Base-by-base conservation (phyloP, 345 rosid species). In the Tarenaya hassleriana region DNA sequence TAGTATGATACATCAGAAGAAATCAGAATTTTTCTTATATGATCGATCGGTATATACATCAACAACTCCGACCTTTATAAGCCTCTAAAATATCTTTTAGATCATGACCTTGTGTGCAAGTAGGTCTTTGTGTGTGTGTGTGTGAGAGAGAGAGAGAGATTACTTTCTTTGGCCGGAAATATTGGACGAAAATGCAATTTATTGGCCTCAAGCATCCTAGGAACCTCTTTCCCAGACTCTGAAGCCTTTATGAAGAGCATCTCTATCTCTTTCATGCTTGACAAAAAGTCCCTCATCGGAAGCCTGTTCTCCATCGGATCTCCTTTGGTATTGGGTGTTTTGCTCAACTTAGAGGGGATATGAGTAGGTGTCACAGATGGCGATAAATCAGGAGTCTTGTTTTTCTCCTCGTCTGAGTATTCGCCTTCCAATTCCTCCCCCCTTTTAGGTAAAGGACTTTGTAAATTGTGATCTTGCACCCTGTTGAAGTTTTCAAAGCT, bases 261-360 rank as follows among this genome's bases (percentile, higher is more conserved):
- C 60, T 83, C 98, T 41, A 88, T 81, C 50, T 88, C 95, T 62
- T 75, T 88, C 69, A 92, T 77, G 73, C 94, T 84, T 39, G 81
- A 78, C 59, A 83, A 13, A 69, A 92, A 85, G 67, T 92, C 95
- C 70, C 81, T 83, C 6, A 86, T 72, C 49, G 84, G 29, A 73
- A 76, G 64, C 64, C 72, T 79, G 70, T 67, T 81, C 70, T 67
- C 84, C 34, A 52, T 18, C 47, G 44, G 63, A 58, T 72, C 75
- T 75, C 68, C 78, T 63, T 71, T 80, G 12, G 56, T 31, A n/a
- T n/a, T n/a, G 4, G 83, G 79, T 54, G 78, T 69, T 62, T 67
- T 67, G 72, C 70, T 77, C 50, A 42, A 35, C 35, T 65, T 68
- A 20, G 62, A 56, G 50, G 67, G 73, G 47, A 58, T 48, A 35